A percentile compares a stretch with the other conserved stretches of the same genome.
Evolutionary conservation across 495 filamentous ascomycete species (phyloP).

Genomic region (Tirmania nivea): DNA sequence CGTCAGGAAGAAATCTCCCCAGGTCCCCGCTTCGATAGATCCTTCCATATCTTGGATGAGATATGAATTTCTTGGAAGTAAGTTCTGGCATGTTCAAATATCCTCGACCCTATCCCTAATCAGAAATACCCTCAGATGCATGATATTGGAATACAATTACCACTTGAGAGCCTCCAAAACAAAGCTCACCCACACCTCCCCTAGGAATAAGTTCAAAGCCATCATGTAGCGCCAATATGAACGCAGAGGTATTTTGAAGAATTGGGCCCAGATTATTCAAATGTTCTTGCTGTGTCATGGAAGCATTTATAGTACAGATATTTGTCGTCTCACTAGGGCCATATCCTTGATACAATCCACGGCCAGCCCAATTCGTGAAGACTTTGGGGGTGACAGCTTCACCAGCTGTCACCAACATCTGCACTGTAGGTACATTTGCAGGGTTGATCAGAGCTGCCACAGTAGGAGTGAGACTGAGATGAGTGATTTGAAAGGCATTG

Average conservation of each 20-base stretch:
- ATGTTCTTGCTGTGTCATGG: constrained; percentile 23
- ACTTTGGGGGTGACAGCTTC: constrained; percentile 49
- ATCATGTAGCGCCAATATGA: constrained; percentile 32
- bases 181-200: constrained; percentile 58
- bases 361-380: constrained; percentile 40
- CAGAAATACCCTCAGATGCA: neutral
- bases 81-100: constrained; percentile 40
- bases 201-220: constrained; percentile 30
- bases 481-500: constrained; percentile 37
- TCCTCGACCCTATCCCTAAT: constrained; percentile 18
- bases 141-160: constrained; percentile 12
- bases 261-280: constrained; percentile 41
- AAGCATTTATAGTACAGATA: constrained; percentile 42
- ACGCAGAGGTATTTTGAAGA: constrained; percentile 46
- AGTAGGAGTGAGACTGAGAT: constrained; percentile 58
- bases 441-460: constrained; percentile 47
- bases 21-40: constrained; percentile 53
- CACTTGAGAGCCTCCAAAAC: constrained; percentile 63
- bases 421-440: constrained; percentile 36
- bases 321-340: constrained; percentile 54
- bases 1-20: constrained; percentile 47
- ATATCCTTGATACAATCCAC: constrained; percentile 48
- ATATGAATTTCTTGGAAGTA: constrained; percentile 36
- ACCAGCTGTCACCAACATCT: constrained; percentile 47
- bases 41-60: constrained; percentile 41